Evolutionary conservation across 805 yeast genomes (phyloP).

Genomic region (Schwanniomyces occidentalis): DNA sequence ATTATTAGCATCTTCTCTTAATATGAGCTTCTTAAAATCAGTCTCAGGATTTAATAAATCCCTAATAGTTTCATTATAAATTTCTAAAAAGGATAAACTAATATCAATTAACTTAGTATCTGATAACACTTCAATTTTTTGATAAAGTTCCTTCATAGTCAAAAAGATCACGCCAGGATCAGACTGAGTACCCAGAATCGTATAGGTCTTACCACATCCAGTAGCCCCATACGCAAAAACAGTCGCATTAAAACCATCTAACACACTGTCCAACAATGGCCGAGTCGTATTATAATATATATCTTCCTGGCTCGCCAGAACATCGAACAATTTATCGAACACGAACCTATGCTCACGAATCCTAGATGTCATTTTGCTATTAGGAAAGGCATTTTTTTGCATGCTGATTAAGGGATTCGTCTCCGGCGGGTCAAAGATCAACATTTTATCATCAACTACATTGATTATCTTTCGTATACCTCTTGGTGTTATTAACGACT

Average conservation of each 20-base stretch:
- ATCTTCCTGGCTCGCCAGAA: slow-evolving; percentile 59
- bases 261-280: slow-evolving; percentile 69
- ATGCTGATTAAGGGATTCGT: slow-evolving; percentile 56
- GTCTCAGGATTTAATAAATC: slow-evolving; percentile 70
- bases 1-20: slow-evolving; percentile 71
- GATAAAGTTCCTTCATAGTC: slow-evolving; percentile 75
- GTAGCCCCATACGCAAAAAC: slow-evolving; percentile 97
- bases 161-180: slow-evolving; percentile 79
- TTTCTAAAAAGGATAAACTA: slow-evolving; percentile 75
- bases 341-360: slow-evolving; percentile 76
- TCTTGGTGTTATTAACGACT: slow-evolving; percentile 31
- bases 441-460: slow-evolving; percentile 82
- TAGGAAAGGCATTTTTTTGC: slow-evolving; percentile 47
- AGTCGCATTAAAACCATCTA: slow-evolving; percentile 88
- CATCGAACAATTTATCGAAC: slow-evolving; percentile 79
- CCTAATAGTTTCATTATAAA: slow-evolving; percentile 85
- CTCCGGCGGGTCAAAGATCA: slow-evolving; percentile 83
- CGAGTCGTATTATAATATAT: slow-evolving; percentile 67
- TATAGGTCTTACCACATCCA: slow-evolving; percentile 96
- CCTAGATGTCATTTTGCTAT: slow-evolving; percentile 41
- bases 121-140: slow-evolving; percentile 52
- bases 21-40: slow-evolving; percentile 45
- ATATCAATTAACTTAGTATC: slow-evolving; percentile 62
- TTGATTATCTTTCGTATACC: slow-evolving; percentile 71
- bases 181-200: slow-evolving; percentile 73